Evolutionary conservation across 345 rosid genomes (phyloP).

Genomic region (Cardiospermum halicacabum): DNA sequence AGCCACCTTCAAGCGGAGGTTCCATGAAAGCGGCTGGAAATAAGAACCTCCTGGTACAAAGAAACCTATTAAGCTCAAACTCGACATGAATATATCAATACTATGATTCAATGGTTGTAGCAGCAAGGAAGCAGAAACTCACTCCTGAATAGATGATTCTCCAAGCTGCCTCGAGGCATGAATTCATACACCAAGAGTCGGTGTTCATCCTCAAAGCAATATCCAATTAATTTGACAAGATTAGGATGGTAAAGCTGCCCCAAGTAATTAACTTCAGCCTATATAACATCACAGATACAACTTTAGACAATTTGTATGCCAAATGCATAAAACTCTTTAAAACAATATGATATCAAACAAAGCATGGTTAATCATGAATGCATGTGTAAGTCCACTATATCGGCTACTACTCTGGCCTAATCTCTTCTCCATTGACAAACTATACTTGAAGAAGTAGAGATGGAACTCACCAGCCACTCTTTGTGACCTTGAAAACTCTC

Average conservation of each 20-base stretch:
- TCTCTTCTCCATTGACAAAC: background rate
- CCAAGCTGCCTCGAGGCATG: conserved; percentile 79
- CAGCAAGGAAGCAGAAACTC: conserved; percentile 22
- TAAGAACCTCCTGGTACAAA: conserved; percentile 61
- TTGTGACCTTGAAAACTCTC: conserved; percentile 66
- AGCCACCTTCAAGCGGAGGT: conserved; percentile 64
- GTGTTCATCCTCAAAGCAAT: conserved; percentile 77
- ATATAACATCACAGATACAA: conserved; percentile 9
- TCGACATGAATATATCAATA: background rate
- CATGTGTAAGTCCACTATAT: background rate
- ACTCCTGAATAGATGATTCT: conserved; percentile 71
- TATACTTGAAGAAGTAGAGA: conserved; percentile 9
- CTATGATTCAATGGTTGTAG: background rate
- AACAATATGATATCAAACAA: too few relatives aligned
- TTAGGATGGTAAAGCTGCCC: conserved; percentile 63
- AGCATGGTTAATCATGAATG: background rate
- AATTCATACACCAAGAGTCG: conserved; percentile 67
- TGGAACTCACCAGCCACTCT: conserved; percentile 74
- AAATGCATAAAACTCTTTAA: background rate
- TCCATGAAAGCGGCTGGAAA: conserved; percentile 80
- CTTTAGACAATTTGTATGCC: conserved; percentile 6
- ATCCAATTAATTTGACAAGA: conserved; percentile 69
- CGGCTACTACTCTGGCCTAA: background rate
- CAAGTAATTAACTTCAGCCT: conserved; percentile 72
- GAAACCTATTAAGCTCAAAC: background rate